phyloP scores from a whole-genome alignment of 2,329 filamentous ascomycete genomes.

The Xylariaceae sp. region DNA sequence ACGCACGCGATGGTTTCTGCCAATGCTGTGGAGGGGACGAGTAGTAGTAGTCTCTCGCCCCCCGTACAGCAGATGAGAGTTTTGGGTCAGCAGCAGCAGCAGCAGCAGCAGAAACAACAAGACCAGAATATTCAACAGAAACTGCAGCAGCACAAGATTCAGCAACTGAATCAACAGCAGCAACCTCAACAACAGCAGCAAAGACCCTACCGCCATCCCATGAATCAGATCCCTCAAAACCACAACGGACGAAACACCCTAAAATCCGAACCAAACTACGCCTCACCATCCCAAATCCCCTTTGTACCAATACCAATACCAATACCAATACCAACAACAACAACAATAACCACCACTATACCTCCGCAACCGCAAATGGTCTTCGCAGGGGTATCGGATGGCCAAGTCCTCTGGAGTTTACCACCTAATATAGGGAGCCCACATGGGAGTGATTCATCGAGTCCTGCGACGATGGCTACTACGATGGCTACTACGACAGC shows the following conservation, averaged over 20 bases:
- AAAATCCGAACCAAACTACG: slow-evolving; percentile 11
- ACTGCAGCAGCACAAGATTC: slow-evolving; percentile 8
- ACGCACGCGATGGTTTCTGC: slow-evolving; percentile 34
- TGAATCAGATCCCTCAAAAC: neutral
- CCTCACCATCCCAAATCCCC: neutral
- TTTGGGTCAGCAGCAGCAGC: neutral
- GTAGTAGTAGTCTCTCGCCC: slow-evolving; percentile 20
- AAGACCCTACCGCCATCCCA: neutral
- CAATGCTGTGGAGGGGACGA: slow-evolving; percentile 29
- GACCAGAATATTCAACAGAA: too few relatives aligned
- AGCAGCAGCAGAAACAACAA: neutral
- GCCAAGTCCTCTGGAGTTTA: slow-evolving; percentile 42
- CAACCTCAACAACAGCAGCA: slow-evolving; percentile 4
- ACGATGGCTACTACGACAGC: slow-evolving; percentile 11
- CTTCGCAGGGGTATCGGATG: slow-evolving; percentile 44
- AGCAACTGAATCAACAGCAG: slow-evolving; percentile 5
- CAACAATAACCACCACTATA: neutral
- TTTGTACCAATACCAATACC: neutral
- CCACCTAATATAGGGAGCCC: slow-evolving; percentile 38
- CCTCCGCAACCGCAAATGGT: slow-evolving; percentile 31
- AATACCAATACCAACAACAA: too few relatives aligned
- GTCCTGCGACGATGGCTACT: slow-evolving; percentile 20
- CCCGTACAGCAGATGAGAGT: neutral
- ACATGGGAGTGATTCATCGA: slow-evolving; percentile 39
- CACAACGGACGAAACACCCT: neutral